Percentiles rank a stretch among this genome's conserved stretches.
These are phyloP conservation scores for Elongisporangium prolatum DNA, from an alignment of 352 stramenopile genomes.

Conservation along the genomic window DNA sequence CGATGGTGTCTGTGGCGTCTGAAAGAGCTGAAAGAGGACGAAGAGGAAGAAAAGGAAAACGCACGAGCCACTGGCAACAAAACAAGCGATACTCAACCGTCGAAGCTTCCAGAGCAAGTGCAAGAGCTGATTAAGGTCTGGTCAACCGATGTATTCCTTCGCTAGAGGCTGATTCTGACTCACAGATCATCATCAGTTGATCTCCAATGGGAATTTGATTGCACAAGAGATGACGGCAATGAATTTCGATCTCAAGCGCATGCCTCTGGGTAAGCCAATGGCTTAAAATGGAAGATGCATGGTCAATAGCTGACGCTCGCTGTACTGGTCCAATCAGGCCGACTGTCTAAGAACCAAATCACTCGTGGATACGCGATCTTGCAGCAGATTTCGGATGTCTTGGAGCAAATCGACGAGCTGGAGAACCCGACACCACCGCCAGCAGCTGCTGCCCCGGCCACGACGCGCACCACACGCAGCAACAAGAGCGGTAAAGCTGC, in stretches of 20 bases:
- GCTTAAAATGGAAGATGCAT: neutral
- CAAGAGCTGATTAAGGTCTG: conserved; percentile 35
- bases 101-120: conserved; percentile 24
- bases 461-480: conserved; percentile 1
- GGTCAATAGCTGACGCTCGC: neutral
- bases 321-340: conserved; percentile 11
- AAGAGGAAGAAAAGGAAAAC: conserved; percentile 17
- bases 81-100: conserved; percentile 17
- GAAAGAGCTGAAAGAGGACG: conserved; percentile 36
- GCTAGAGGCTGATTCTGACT: too few relatives aligned
- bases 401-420: conserved; percentile 37
- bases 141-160: neutral
- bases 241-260: conserved; percentile 51
- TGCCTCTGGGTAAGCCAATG: conserved; percentile 28
- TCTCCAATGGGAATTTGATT: conserved; percentile 46
- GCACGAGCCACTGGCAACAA: conserved; percentile 16
- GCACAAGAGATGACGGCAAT: conserved; percentile 36
- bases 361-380: conserved; percentile 53
- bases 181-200: too few relatives aligned
- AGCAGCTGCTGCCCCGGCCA: conserved; percentile 16
- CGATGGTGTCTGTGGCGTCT: neutral
- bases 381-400: conserved; percentile 32
- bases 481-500: conserved; percentile 8
- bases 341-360: conserved; percentile 56
- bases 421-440: conserved; percentile 11